Conservation (phyloP, 345 rosid genomes). For the Psidium friedrichsthalianum region DNA sequence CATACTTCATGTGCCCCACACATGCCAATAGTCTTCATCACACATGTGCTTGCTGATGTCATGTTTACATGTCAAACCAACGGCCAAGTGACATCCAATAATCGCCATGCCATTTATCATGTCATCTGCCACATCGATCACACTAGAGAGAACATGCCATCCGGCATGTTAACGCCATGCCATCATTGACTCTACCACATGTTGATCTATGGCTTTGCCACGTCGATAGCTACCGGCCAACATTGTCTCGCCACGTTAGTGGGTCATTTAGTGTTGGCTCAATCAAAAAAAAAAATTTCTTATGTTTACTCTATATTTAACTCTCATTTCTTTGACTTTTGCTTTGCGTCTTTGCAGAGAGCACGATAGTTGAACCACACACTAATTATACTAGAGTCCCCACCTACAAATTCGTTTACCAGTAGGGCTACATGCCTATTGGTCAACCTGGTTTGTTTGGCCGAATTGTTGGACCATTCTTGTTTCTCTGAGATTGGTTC, state of each 20-base stretch:
- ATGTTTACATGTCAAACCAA: neutral
- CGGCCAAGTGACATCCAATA: neutral
- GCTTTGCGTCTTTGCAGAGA: too few relatives aligned
- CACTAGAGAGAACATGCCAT: neutral
- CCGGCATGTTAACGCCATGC: neutral
- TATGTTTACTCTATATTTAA: too few relatives aligned
- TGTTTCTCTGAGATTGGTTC: rapidly evolving
- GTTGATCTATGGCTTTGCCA: neutral
- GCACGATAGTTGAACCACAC: too few relatives aligned
- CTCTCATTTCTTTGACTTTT: too few relatives aligned
- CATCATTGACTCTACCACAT: neutral
- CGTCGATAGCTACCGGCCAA: neutral
- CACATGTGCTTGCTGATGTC: neutral
- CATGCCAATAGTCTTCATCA: neutral
- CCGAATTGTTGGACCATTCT: neutral
- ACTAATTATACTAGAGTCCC: too few relatives aligned
- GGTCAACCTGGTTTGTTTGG: neutral
- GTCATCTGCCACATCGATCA: neutral
- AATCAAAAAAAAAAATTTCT: too few relatives aligned
- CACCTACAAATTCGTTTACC: too few relatives aligned
- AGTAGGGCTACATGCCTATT: too few relatives aligned
- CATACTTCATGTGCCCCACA: neutral
- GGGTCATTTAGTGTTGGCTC: neutral
- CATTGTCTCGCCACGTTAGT: neutral
- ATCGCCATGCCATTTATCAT: neutral